Evolutionary conservation across 2,329 filamentous ascomycete species (phyloP).

Genomic region (Colletotrichum sp.): DNA sequence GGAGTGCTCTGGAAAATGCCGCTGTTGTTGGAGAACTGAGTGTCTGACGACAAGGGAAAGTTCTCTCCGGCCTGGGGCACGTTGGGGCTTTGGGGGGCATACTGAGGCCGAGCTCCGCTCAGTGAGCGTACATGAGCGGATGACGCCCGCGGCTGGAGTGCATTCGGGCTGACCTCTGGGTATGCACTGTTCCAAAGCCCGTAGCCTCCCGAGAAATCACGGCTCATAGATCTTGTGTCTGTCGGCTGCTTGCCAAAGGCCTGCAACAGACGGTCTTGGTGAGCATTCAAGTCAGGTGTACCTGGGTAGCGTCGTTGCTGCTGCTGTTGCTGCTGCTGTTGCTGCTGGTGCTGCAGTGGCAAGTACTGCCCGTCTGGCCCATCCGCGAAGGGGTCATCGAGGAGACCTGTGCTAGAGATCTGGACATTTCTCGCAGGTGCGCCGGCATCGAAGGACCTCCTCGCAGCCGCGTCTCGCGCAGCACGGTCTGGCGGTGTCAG

Average conservation of each 20-base stretch:
- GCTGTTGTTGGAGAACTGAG: conserved; percentile 53
- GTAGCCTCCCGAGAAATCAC: conserved; percentile 9
- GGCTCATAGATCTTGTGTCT: conserved; percentile 16
- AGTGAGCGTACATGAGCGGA: conserved; percentile 1
- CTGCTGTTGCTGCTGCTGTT: neutral
- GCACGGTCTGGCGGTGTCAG: conserved; percentile 15
- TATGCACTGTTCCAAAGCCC: conserved; percentile 8
- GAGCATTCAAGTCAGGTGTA: conserved; percentile 23
- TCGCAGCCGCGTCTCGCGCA: conserved; percentile 10
- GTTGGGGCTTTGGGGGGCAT: conserved; percentile 15
- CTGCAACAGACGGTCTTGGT: conserved; percentile 39
- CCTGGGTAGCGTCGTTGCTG: neutral
- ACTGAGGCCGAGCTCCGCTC: conserved; percentile 20
- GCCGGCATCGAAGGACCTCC: conserved; percentile 11
- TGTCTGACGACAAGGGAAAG: conserved; percentile 29
- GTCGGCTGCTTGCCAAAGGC: conserved; percentile 29
- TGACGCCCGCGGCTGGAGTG: neutral
- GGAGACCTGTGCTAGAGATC: neutral
- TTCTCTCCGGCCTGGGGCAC: conserved; percentile 23
- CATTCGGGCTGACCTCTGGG: neutral
- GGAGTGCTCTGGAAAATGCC: conserved; percentile 57
- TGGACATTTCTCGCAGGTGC: neutral
- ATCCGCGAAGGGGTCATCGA: conserved; percentile 35
- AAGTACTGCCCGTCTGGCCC: neutral
- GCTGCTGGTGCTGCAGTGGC: conserved; percentile 2